A percentile compares a stretch with the other conserved stretches of the same genome.
phyloP scores from a whole-genome alignment of 441 rosid species.

The Corymbia calophylla region DNA sequence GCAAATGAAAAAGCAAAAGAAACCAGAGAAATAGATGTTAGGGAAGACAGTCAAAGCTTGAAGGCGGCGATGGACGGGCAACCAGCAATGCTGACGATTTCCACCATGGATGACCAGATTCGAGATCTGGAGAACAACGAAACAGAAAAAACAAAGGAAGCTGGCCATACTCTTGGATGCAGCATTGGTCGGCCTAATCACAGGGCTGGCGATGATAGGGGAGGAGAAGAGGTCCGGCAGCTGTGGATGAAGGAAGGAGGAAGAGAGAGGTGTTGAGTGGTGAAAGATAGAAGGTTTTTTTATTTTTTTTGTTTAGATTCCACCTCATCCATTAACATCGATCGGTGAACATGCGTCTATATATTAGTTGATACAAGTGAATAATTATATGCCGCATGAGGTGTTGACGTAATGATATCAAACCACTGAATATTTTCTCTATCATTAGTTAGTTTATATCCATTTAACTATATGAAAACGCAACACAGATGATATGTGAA shows the following conservation, averaged over 20 bases:
- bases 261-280: background rate
- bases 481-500: rapidly evolving
- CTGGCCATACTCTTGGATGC: background rate
- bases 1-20: background rate
- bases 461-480: background rate
- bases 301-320: background rate
- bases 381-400: background rate
- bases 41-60: background rate
- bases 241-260: background rate
- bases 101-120: background rate
- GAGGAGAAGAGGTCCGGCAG: background rate
- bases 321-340: background rate
- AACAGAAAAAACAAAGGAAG: background rate
- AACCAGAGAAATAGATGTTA: background rate
- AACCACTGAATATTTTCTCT: background rate
- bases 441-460: background rate
- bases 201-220: background rate
- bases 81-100: background rate
- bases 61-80: background rate
- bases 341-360: background rate
- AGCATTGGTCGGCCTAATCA: background rate
- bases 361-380: background rate
- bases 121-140: background rate
- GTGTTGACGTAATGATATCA: too few species aligned
- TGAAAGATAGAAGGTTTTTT: background rate